Evolutionary conservation across 2,329 filamentous ascomycete genomes (phyloP), one percentile per base, ranked within the genome.

Genomic region (Tolypocladium cylindrosporum): DNA sequence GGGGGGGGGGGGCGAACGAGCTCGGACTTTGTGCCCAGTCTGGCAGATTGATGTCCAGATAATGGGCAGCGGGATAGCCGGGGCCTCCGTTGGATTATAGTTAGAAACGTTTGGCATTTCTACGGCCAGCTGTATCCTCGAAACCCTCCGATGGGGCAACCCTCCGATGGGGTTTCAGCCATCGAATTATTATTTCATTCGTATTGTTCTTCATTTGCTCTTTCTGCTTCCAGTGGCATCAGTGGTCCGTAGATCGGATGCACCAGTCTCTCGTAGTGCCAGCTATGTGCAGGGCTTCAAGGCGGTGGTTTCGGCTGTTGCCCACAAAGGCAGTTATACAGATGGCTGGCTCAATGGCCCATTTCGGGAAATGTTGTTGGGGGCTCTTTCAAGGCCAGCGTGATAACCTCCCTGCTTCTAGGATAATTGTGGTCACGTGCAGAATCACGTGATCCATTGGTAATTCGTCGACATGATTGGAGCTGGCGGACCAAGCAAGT

Each of bases 331-430:
- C 1, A 27, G 36, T 4, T 59, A 58, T 14, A 55, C 41, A 27
- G 31, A 57, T 8, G 61, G 63, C 41, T 68, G 66, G 65, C 57
- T 68, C 31, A 66, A 65, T 58, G 24, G 24, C 24, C 24, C 24
- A 27, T 27, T 27, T 27, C 24, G 24, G 3, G 24, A 27, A 27
- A 27, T 27, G 24, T 27, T 27, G 24, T 27, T 27, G 24, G 21
- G 21, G 21, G 24, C 24, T 27, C 24, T 27, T 27, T 27, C 2
- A 27, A 27, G 24, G 24, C 24, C 24, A 4, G 24, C 3, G 24
- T 27, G 24, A 27, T 3, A 27, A 27, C 3, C 24, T 27, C 24
- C 24, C 24, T 27, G 24, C 2, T 13, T 13, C 37, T 13, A 13
- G 37, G 37, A 39, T 39, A 13, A 39, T 4, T 1, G 3, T 6